Evolutionary conservation across 805 yeast genomes (phyloP).

Genomic region (Metschnikowia bowlesiae): DNA sequence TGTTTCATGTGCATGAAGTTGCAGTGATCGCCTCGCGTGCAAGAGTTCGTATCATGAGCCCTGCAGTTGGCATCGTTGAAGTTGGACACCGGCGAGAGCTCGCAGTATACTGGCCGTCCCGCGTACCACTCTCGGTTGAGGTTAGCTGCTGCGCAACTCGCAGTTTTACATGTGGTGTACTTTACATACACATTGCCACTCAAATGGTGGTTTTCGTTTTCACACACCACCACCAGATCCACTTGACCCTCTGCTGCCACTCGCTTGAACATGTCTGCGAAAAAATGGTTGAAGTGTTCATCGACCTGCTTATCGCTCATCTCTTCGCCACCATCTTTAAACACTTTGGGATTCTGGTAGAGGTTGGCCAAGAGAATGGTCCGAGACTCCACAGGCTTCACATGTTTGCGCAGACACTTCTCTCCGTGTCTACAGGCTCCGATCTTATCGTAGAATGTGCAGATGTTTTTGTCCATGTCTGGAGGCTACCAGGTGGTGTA

Average conservation of each 20-base stretch:
- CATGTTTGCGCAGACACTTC: constrained; percentile 72
- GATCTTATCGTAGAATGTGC: constrained; percentile 69
- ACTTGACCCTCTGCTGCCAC: constrained; percentile 48
- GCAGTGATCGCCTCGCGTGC: constrained; percentile 80
- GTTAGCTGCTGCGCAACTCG: constrained; percentile 53
- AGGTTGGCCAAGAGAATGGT: constrained; percentile 64
- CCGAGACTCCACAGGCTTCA: constrained; percentile 58
- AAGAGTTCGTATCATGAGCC: constrained; percentile 56
- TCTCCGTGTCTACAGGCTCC: constrained; percentile 96
- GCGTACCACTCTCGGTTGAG: constrained; percentile 82
- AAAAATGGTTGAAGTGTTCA: constrained; percentile 55
- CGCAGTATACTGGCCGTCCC: constrained; percentile 73
- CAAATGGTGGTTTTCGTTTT: constrained; percentile 75
- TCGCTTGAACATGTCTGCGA: constrained; percentile 68
- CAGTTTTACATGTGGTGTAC: constrained; percentile 52
- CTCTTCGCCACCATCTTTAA: constrained; percentile 27
- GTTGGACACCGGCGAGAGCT: constrained; percentile 68
- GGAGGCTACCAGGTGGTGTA: background rate
- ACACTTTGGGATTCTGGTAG: constrained; percentile 56
- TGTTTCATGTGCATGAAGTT: constrained; percentile 77
- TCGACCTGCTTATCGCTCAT: constrained; percentile 36
- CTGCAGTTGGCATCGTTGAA: constrained; percentile 73
- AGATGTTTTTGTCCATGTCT: constrained; percentile 19
- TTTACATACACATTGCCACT: constrained; percentile 81
- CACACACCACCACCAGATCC: constrained; percentile 68